phyloP scores from a whole-genome alignment of 495 filamentous ascomycete genomes.

The Neurospora sp. region DNA sequence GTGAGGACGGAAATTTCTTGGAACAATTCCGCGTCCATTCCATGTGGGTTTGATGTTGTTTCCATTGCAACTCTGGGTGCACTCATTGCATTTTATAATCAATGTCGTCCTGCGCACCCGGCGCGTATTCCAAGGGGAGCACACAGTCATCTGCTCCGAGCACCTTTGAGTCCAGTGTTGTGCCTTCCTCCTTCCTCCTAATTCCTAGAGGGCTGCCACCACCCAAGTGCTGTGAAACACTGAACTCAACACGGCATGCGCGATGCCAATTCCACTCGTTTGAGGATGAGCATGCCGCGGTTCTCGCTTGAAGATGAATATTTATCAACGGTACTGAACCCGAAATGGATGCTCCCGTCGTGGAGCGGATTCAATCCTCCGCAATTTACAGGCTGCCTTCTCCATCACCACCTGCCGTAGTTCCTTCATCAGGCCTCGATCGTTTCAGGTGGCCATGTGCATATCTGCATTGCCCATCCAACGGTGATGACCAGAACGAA shows the following conservation, averaged over 20 bases:
- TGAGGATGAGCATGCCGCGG: neutral
- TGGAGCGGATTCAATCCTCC: neutral
- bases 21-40: conserved; percentile 7
- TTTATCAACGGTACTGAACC: neutral
- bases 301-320: neutral
- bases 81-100: neutral
- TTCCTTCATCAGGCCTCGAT: neutral
- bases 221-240: neutral
- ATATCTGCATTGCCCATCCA: neutral
- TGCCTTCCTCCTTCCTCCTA: neutral
- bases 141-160: neutral
- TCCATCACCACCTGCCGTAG: neutral
- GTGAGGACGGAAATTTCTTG: conserved; percentile 3
- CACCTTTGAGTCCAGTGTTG: neutral
- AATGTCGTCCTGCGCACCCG: neutral
- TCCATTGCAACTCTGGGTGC: neutral
- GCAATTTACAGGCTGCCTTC: neutral
- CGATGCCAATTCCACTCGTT: neutral
- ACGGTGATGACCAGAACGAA: neutral
- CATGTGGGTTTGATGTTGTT: conserved; percentile 8
- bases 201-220: neutral
- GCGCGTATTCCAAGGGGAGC: neutral
- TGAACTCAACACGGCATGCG: neutral
- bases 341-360: neutral
- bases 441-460: neutral